Evolutionary conservation across 169 alveolate species (phyloP).

Genomic region (Cryptosporidium xiaoi): DNA sequence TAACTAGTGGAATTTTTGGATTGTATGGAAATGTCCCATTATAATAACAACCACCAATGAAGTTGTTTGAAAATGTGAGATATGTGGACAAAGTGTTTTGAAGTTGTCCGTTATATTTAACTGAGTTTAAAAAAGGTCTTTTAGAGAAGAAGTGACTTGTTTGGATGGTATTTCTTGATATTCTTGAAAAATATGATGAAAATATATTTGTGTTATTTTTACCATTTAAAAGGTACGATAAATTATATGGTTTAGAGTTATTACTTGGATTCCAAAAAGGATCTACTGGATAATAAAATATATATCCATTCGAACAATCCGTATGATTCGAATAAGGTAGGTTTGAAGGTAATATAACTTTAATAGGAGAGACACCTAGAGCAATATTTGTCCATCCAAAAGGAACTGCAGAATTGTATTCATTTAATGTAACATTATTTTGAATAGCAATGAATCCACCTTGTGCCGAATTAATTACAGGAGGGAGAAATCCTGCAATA

Average conservation of each 20-base stretch:
- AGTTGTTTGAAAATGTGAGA: constrained; percentile 54
- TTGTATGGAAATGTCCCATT: constrained; percentile 68
- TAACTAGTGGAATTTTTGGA: neutral
- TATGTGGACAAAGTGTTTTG: constrained; percentile 43
- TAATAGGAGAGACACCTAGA: constrained; percentile 56
- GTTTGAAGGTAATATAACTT: constrained; percentile 58
- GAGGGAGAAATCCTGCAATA: constrained; percentile 66
- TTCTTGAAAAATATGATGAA: neutral
- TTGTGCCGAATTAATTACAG: constrained; percentile 49
- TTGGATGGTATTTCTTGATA: constrained; percentile 31
- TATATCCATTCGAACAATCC: constrained; percentile 30
- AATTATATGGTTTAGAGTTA: constrained; percentile 21
- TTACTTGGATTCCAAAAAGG: constrained; percentile 55
- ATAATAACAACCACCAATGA: constrained; percentile 66
- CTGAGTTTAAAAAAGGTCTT: constrained; percentile 44
- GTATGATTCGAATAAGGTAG: constrained; percentile 7
- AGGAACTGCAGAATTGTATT: constrained; percentile 72
- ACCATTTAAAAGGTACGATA: constrained; percentile 1
- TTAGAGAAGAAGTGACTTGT: constrained; percentile 63
- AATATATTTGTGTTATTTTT: neutral
- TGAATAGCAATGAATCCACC: constrained; percentile 60
- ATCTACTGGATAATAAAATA: constrained; percentile 59
- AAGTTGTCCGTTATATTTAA: constrained; percentile 46
- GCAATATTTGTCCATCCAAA: constrained; percentile 71
- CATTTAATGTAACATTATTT: constrained; percentile 45